These are phyloP conservation scores for Epichloe sp. DNA, from an alignment of 2,329 filamentous ascomycete genomes.

Conservation along the genomic window DNA sequence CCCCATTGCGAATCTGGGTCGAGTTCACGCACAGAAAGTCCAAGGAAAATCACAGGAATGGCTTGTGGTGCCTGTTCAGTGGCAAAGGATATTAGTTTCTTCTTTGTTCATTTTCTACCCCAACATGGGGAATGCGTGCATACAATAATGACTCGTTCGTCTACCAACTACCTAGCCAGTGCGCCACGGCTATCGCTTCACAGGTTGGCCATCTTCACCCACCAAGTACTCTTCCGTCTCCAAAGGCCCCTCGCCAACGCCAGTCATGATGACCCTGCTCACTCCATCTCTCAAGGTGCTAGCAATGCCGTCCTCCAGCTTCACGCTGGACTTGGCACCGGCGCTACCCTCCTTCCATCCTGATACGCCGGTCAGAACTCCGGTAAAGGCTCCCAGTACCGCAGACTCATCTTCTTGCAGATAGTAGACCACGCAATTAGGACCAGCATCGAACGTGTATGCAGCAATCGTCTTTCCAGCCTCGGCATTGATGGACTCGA, in stretches of 20 bases:
- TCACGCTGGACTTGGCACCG: slow-evolving; percentile 39
- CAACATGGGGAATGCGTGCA: not conserved
- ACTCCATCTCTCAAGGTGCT: slow-evolving; percentile 63
- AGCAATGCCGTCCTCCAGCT: slow-evolving; percentile 52
- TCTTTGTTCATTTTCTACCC: not conserved
- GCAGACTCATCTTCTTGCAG: slow-evolving; percentile 60
- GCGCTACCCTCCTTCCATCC: slow-evolving; percentile 56
- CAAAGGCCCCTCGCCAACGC: slow-evolving; percentile 78
- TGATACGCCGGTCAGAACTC: slow-evolving; percentile 45
- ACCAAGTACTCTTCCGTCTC: slow-evolving; percentile 69
- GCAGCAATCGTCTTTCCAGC: slow-evolving; percentile 73
- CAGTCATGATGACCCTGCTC: slow-evolving; percentile 78
- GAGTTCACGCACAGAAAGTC: not conserved
- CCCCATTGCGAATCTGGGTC: not conserved
- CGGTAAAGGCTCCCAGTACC: slow-evolving; percentile 69
- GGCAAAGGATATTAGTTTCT: too few relatives aligned
- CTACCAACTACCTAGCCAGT: not conserved
- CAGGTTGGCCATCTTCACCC: slow-evolving; percentile 46
- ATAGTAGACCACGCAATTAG: slow-evolving; percentile 95
- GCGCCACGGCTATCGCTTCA: slow-evolving; percentile 15
- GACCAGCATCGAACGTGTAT: slow-evolving; percentile 95
- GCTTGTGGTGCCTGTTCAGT: not conserved
- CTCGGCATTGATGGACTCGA: slow-evolving; percentile 74
- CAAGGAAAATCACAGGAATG: not conserved
- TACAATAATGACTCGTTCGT: not conserved